These are phyloP conservation scores for Dalbergia cochinchinensis DNA, from an alignment of 306 rosid species.

Conservation along the genomic window DNA sequence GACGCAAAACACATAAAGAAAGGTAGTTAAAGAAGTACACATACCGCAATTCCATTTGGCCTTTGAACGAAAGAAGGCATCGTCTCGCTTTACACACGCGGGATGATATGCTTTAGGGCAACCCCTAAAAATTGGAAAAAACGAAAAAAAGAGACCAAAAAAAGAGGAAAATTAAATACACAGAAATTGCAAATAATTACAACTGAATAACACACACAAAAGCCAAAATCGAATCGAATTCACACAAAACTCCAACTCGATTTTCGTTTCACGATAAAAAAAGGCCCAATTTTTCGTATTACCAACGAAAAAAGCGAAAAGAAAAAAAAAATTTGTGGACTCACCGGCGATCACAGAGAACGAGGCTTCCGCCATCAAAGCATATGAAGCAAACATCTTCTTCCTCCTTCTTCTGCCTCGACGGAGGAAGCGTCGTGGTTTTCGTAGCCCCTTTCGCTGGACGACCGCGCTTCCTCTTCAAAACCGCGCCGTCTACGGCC, in stretches of 20 bases:
- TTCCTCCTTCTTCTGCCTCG: slow-evolving; percentile 64
- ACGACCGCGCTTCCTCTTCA: slow-evolving; percentile 78
- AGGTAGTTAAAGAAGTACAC: slow-evolving; percentile 32
- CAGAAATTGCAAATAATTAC: neutral
- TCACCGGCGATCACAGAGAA: slow-evolving; percentile 98
- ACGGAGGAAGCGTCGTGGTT: slow-evolving; percentile 15
- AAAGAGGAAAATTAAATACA: neutral
- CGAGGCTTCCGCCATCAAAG: slow-evolving; percentile 96
- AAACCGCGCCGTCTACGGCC: slow-evolving; percentile 35
- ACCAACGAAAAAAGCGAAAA: neutral
- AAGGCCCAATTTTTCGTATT: neutral
- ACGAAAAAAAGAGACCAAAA: neutral
- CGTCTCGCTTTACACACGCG: slow-evolving; percentile 88
- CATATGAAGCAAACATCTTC: slow-evolving; percentile 97
- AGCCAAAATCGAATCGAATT: slow-evolving; percentile 13
- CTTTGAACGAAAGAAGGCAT: slow-evolving; percentile 79
- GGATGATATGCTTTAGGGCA: slow-evolving; percentile 99
- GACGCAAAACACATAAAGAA: neutral
- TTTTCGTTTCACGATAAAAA: neutral
- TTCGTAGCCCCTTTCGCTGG: slow-evolving; percentile 68
- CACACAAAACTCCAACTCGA: neutral
- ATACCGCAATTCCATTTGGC: slow-evolving; percentile 98
- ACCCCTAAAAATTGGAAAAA: slow-evolving; percentile 59
- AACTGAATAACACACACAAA: slow-evolving; percentile 8
- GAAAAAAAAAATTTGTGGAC: slow-evolving; percentile 17